Evolutionary conservation across 768 basidiomycete genomes (phyloP), one percentile per base, ranked within the genome.

Genomic region (Neoboletus subvelutipes): DNA sequence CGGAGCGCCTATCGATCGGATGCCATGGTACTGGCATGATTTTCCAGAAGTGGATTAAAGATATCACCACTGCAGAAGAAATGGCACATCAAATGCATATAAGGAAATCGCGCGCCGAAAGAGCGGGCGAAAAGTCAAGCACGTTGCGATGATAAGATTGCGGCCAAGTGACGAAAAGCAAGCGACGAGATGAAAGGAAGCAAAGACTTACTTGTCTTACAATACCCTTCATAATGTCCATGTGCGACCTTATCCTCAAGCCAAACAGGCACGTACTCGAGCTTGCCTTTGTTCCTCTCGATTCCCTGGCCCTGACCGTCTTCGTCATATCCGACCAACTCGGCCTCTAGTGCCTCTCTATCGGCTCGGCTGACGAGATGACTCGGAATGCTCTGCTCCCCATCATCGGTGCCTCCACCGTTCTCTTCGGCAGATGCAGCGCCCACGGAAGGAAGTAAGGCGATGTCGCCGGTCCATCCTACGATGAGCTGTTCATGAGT

Each of bases 141-240:
- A 31, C 24, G 24, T 40, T 8, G 26, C 18, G 15, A 41, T n/a
- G 62, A 64, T 52, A 64, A 62, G 56, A 54, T 62, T 22, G 33
- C 11, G n/a, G 33, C 18, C 29, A n/a, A 36, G 18, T 3, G 39
- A 46, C 3, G 29, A 24, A 33, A 52, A 11, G 15, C 20, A n/a
- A 18, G 18, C 2, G 41, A 29, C 6, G 46, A 45, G 31, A 40
- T 13, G 31, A 34, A 45, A 28, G 12, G 12, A 45, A 41, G 55
- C 18, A 39, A 10, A 40, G 20, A 83, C 90, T 72, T 65, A 95
- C 94, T 96, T 67, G 89, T 87, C 73, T 99, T 99, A 83, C 95
- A 98, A 72, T 97, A 98, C 1, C 94, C 95, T 63, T 98, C 94
- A 70, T 98, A 97, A 71, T 97, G 94, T 0, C 88, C 92, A 65